phyloP scores from a whole-genome alignment of 192 early-diverging fungal species.

The Coemansia aciculifera region DNA sequence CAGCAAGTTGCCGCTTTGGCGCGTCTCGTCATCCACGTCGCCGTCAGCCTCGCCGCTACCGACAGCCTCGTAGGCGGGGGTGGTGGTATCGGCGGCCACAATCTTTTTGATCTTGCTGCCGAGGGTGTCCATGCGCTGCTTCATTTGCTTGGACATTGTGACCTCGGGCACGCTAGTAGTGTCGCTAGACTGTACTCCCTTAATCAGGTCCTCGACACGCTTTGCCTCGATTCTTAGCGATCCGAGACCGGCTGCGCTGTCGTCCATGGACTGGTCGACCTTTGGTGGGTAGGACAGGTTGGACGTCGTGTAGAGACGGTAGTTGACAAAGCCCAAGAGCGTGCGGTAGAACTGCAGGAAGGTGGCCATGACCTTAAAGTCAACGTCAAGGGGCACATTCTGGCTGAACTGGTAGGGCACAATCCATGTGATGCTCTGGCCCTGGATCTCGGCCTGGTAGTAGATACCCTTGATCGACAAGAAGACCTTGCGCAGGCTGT shows the following conservation, averaged over 20 bases:
- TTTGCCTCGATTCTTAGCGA: slow-evolving; percentile 43
- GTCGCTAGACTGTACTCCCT: slow-evolving; percentile 29
- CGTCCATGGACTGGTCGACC: slow-evolving; percentile 59
- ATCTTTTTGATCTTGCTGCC: slow-evolving; percentile 46
- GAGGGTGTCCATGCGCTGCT: slow-evolving; percentile 36
- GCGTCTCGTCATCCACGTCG: slow-evolving; percentile 22
- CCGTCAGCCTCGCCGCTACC: not conserved
- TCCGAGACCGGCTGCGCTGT: slow-evolving; percentile 46
- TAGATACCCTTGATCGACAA: slow-evolving; percentile 99
- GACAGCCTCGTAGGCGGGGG: slow-evolving; percentile 27
- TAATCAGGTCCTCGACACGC: slow-evolving; percentile 46
- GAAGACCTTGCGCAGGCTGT: slow-evolving; percentile 84
- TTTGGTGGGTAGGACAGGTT: slow-evolving; percentile 93
- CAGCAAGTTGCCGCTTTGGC: slow-evolving; percentile 54
- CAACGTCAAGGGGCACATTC: slow-evolving; percentile 84
- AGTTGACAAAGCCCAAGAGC: slow-evolving; percentile 92
- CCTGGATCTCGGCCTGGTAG: slow-evolving; percentile 97
- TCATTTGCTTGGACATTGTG: slow-evolving; percentile 26
- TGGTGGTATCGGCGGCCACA: slow-evolving; percentile 11
- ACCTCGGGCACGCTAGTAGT: slow-evolving; percentile 8
- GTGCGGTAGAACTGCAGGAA: slow-evolving; percentile 97
- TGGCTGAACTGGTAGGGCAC: slow-evolving; percentile 95
- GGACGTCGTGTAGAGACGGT: slow-evolving; percentile 81
- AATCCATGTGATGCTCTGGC: slow-evolving; percentile 92
- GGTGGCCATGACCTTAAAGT: slow-evolving; percentile 95